Evolutionary conservation across 305 asterid species (phyloP).

Genomic region (Fraxinus albicans): DNA sequence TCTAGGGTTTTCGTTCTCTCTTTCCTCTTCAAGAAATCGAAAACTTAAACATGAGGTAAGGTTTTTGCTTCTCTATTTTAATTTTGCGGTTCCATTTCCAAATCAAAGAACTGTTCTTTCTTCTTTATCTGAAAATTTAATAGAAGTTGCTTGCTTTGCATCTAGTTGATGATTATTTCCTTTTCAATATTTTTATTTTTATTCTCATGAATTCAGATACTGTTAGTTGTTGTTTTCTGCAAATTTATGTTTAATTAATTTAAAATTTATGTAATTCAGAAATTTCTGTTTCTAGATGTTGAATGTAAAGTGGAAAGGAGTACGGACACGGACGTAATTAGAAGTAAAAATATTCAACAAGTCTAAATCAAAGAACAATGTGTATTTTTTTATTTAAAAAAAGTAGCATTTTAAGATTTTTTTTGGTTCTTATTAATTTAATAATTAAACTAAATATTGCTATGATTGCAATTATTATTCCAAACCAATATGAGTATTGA

Average conservation of each 20-base stretch:
- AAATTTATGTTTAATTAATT: background rate
- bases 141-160: background rate
- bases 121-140: background rate
- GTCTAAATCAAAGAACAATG: background rate
- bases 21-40: background rate
- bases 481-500: background rate
- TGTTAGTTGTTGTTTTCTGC: background rate
- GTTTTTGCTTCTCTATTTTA: background rate
- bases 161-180: background rate
- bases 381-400: background rate
- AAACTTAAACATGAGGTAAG: background rate
- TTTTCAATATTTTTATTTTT: background rate
- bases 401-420: background rate
- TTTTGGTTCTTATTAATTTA: background rate
- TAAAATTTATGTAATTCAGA: background rate
- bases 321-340: background rate
- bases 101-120: background rate
- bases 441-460: background rate
- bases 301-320: background rate
- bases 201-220: background rate
- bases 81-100: background rate
- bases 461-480: background rate
- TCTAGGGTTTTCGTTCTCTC: background rate
- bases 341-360: background rate
- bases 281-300: background rate